Base-by-base conservation (phyloP, 1,284 basidiomycete species). In the Pisolithus thermaeus region DNA sequence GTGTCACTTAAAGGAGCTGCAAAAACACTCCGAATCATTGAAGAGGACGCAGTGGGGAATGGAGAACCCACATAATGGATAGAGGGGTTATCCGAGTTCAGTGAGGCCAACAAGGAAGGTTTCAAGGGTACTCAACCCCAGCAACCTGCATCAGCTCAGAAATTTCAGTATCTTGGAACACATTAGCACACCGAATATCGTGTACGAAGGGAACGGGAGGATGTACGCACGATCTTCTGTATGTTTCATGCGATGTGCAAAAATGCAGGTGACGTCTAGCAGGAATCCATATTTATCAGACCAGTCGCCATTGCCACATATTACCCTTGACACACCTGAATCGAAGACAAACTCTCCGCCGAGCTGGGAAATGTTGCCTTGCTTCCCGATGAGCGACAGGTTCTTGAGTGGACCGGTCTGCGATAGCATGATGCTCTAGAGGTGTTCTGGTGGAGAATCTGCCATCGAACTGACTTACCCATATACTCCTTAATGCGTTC, bases 341-440 rank as follows among this genome's bases (percentile, higher is more conserved):
- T 79, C 80, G 46, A 84, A 71, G 23, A 84, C 64, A 54, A 84
- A 84, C 37, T 84, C 83, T 3, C 81, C 82, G 2, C 82, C 83
- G 1, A 80, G 65, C 60, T 86, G 83, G 0, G 76, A 72, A 16
- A 78, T 61, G 43, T 79, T 78, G 0, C 83, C 83, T 53, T 81
- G 76, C 58, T 82, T 83, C 1, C 81, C 81, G 12, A 82, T 66
- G 23, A 75, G 64, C 3, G 58, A 58, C 1, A 75, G 75, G 47
- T 75, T 67, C 59, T 72, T 74, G n/a, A 81, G 36, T 4, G 74
- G 71, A 9, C 74, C 74, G 40, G 66, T 61, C 74, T 75, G 40
- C 9, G 30, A 38, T 12, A 49, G 23, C 14, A 0, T 18, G 27
- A n/a, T 30, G 8, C 11, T 7, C 22, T 6, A 32, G 20, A 35